phyloP scores from a whole-genome alignment of 306 rosid genomes.

The Cicer bijugum region DNA sequence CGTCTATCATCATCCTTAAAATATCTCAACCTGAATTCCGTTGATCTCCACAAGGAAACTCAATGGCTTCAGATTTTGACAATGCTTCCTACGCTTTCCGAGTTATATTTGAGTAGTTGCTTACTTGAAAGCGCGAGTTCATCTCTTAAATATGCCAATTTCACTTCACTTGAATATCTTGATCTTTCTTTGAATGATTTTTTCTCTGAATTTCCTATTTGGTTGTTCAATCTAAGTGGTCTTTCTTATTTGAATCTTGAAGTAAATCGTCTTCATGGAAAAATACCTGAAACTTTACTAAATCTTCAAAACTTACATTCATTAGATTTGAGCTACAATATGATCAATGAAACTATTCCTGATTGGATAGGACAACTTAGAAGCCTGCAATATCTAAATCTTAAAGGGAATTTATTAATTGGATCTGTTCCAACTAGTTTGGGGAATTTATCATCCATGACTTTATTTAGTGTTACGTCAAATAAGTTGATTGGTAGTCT shows the following conservation, averaged over 20 bases:
- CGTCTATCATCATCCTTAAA: constrained; percentile 1
- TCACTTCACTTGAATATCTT: constrained; percentile 14
- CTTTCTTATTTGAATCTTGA: neutral
- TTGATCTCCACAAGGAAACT: neutral
- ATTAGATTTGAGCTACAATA: neutral
- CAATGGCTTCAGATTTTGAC: neutral
- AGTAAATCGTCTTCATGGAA: neutral
- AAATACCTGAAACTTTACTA: neutral
- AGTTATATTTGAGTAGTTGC: neutral
- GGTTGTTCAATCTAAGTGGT: neutral
- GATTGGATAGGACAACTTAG: neutral
- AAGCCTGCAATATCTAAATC: neutral
- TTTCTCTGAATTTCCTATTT: neutral
- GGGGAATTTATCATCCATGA: neutral
- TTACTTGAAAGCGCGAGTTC: neutral
- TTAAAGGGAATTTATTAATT: neutral
- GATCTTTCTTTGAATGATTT: neutral
- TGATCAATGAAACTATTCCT: neutral
- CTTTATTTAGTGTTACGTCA: fast-evolving
- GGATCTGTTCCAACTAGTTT: neutral
- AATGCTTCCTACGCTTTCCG: neutral
- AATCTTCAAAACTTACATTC: neutral
- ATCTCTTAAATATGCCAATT: neutral
- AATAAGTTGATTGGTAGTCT: neutral
- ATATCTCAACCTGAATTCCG: neutral